These are phyloP conservation scores for Phialophora macrospora DNA, from an alignment of 2,329 filamentous ascomycete species.

Conservation along the genomic window DNA sequence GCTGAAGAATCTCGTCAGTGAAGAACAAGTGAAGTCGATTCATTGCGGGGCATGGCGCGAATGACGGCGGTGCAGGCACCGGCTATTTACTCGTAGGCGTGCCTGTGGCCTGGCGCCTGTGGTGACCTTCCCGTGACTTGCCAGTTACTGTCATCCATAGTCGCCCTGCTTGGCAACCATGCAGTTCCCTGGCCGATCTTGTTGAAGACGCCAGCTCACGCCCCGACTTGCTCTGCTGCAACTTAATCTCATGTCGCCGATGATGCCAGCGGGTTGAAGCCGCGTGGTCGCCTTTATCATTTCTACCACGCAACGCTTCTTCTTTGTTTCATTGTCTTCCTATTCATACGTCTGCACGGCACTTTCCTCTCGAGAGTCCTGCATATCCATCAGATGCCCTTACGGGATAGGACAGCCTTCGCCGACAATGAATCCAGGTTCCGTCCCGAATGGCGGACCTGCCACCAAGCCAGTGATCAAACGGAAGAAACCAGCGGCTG, in stretches of 20 bases:
- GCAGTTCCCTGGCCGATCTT: background rate
- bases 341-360: background rate
- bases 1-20: background rate
- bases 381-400: slow-evolving; percentile 15
- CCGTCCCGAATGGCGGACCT: slow-evolving; percentile 25
- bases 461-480: slow-evolving; percentile 29
- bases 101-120: background rate
- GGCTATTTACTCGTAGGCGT: no score
- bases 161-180: slow-evolving; percentile 1
- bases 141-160: background rate
- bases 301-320: background rate
- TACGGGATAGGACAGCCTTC: slow-evolving; percentile 9
- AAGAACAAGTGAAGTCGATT: background rate
- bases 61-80: background rate
- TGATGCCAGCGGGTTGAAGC: background rate
- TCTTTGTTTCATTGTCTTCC: background rate
- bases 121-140: background rate
- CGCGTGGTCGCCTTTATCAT: background rate
- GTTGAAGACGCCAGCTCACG: background rate
- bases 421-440: slow-evolving; percentile 31
- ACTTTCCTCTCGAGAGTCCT: background rate
- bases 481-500: slow-evolving; percentile 34
- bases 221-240: background rate
- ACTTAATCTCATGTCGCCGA: background rate
- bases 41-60: background rate